phyloP scores from a whole-genome alignment of 192 early-diverging fungal species.

The Backusella macrospora region DNA sequence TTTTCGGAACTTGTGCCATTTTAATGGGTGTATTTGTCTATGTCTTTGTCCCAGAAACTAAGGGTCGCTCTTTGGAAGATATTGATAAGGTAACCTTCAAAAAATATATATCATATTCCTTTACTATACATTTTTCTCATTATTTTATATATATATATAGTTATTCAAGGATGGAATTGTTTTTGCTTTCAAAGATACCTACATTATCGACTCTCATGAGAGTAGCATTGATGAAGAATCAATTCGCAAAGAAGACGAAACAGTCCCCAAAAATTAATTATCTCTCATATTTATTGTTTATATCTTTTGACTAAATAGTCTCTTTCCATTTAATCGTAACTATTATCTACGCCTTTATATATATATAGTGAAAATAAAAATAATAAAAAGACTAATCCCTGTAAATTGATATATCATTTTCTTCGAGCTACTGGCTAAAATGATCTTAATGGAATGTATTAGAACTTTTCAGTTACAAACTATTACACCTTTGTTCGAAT shows the following conservation, averaged over 20 bases:
- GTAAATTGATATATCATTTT: no score
- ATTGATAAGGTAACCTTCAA: constrained; percentile 66
- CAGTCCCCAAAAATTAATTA: neutral
- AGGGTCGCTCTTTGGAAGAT: constrained; percentile 79
- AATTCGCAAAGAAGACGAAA: neutral
- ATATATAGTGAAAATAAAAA: no score
- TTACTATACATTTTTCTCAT: neutral
- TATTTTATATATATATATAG: no score
- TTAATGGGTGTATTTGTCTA: constrained; percentile 45
- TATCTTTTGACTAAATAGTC: no score
- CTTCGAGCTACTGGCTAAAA: no score
- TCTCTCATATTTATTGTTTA: neutral
- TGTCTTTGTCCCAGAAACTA: constrained; percentile 69
- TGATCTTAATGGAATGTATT: no score
- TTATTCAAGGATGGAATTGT: constrained; percentile 1
- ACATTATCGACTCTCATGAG: neutral
- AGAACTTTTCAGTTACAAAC: no score
- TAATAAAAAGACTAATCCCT: no score
- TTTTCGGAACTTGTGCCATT: constrained; percentile 50
- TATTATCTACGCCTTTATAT: no score
- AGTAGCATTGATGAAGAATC: neutral
- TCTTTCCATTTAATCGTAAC: no score
- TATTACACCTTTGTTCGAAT: no score
- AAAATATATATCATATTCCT: neutral
- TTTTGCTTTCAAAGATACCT: neutral